Evolutionary conservation across 129 eudicot genomes (phyloP).

Genomic region (Gnaphalium uliginosum): DNA sequence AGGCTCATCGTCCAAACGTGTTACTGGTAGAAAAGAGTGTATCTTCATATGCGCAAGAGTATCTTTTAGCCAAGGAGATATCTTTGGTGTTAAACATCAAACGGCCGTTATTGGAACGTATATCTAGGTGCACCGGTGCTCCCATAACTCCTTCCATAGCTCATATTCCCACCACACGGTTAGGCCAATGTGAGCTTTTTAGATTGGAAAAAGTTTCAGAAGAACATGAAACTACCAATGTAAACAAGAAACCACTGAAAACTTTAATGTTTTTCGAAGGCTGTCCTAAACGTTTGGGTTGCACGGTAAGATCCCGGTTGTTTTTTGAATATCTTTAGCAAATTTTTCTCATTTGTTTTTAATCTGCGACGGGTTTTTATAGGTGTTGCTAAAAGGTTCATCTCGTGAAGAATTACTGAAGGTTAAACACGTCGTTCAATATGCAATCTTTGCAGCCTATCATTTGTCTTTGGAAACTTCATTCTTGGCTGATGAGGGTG

Average conservation of each 20-base stretch:
- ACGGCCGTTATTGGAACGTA: slow-evolving; percentile 68
- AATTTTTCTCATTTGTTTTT: not conserved
- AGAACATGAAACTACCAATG: slow-evolving; percentile 58
- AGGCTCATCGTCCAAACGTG: slow-evolving; percentile 84
- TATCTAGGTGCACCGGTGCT: slow-evolving; percentile 93
- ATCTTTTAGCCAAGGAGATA: slow-evolving; percentile 82
- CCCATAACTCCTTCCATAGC: slow-evolving; percentile 63
- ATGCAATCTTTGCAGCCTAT: slow-evolving; percentile 95
- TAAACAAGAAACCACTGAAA: slow-evolving; percentile 61
- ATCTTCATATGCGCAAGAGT: slow-evolving; percentile 92
- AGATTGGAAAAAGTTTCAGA: slow-evolving; percentile 72
- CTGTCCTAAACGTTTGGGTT: slow-evolving; percentile 92
- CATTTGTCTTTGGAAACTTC: slow-evolving; percentile 92
- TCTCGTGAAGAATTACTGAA: slow-evolving; percentile 78
- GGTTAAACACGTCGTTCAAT: slow-evolving; percentile 81
- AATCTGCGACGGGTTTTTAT: slow-evolving; percentile 17
- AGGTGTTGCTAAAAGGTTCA: slow-evolving; percentile 87
- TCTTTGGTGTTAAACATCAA: slow-evolving; percentile 86
- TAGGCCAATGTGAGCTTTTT: slow-evolving; percentile 93
- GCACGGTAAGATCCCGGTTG: slow-evolving; percentile 64
- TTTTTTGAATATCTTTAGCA: not conserved
- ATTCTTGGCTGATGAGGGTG: slow-evolving; percentile 95
- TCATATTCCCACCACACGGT: slow-evolving; percentile 50
- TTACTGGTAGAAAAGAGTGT: slow-evolving; percentile 90
- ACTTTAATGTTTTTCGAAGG: slow-evolving; percentile 96